Base-by-base conservation (phyloP, 306 rosid genomes). In the Cajanus cajan region DNA sequence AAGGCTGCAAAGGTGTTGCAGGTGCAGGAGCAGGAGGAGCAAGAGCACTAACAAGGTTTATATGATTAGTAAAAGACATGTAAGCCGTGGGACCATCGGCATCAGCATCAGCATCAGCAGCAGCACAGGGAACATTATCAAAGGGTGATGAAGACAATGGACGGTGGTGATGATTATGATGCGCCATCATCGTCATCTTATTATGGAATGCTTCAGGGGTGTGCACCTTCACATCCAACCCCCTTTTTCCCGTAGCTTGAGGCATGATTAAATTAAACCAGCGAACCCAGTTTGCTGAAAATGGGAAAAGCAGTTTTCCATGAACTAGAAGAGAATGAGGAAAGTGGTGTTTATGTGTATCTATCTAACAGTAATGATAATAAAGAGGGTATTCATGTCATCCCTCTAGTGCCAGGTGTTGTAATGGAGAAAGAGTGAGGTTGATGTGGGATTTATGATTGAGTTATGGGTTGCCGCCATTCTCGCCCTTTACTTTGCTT, bases 391-490 rank as follows among this genome's bases (percentile, higher is more conserved):
- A 10, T 47, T 28, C 2, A 44, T 9, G 8, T 44, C 31, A 18
- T 51, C 64, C 77, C 57, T 77, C 31, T 67, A 68, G 34, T 77
- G 85, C 40, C 51, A 70, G 82, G 80, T 79, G 82, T 75, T 70
- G 82, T 52, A 51, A 72, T 36, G 50, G 73, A 69, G 73, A 45
- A 50, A 74, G 62, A 13, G 78, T 34, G 82, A 55, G 82, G 82
- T 52, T 65, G 86, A 71, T 14, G 85, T 64, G 74, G 84, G 81
- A 79, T 82, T 80, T 76, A 80, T 75, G 76, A 82, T 58, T 74
- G 85, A 74, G 80, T 74, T 62, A 83, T 83, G 93, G 92, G 89
- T 89, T 88, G 92, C 96, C 96, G 96, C 92, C 89, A 87, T 82
- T 85, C 85, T 85, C 71, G 85, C 72, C 88, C 93, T 89, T 82